Evolutionary conservation across 345 rosid species (phyloP), one percentile per base, ranked within the genome.

Genomic region (thale cress (Arabidopsis thaliana)): DNA sequence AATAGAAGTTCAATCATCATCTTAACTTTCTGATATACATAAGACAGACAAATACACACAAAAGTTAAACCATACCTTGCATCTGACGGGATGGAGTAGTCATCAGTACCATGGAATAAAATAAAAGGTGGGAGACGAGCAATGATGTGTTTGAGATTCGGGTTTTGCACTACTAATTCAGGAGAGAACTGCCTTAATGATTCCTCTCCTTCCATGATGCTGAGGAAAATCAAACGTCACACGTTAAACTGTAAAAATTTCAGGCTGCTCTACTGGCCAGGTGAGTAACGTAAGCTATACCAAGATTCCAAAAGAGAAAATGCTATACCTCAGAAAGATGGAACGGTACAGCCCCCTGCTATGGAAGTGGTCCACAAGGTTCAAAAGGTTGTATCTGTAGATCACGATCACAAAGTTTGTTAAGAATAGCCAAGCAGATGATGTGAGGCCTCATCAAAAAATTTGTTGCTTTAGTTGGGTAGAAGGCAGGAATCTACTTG

Each of bases 171-270:
- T 44, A 92, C 74, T 20, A 92, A 78, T 79, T 92, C 99, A 4
- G 99, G 97, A 73, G 99, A 95, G 83, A 71, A 95, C 69, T 82
- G 86, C 66, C 40, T 72, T 73, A 95, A 76, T 53, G 96, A 92
- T 73, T 88, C 85, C 73, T 95, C 98, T 70, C 98, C 98, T 79
- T 90, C 98, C 99, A 95, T 95, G 71, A 95, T 92, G 79, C 97
- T 92, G 87, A 25, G 48, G 34, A 59, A 75, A 59, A 55, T 69
- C 53, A 59, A 72, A 8, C 72, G 22, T 42, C 59, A 25, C 52
- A n/a, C 37, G 53, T 34, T 34, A 32, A 67, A 44, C 34, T 11
- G 42, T 46, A 14, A 48, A 48, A n/a, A 33, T 58, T 16, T 50
- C 8, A 33, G 49, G 49, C 25, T 67, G 23, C 51, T 49, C 60